Evolutionary conservation across 225 moss, liverwort and hornwort genomes (phyloP).

Genomic region (Marchantia paleacea): DNA sequence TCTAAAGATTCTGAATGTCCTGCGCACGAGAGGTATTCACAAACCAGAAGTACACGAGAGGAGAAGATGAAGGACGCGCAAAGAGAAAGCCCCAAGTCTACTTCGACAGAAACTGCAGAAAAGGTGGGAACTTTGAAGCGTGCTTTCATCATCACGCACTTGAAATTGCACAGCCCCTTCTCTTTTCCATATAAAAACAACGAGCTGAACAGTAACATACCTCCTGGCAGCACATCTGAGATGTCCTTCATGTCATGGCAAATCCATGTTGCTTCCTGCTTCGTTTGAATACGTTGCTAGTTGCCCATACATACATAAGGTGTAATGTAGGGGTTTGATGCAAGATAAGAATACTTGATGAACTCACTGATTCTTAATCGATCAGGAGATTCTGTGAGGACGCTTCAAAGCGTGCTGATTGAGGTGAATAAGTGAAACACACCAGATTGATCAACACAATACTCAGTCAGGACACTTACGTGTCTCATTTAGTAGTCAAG

Average conservation of each 20-base stretch:
- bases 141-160: background rate
- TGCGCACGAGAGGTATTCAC: background rate
- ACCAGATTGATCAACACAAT: background rate
- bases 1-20: background rate
- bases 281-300: background rate
- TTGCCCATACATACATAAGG: background rate
- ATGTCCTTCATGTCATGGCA: background rate
- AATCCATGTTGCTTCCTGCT: background rate
- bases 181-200: too few relatives aligned
- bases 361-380: background rate
- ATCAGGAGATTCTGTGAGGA: background rate
- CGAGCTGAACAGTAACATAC: background rate
- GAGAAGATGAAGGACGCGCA: slow-evolving; percentile 3
- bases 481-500: background rate
- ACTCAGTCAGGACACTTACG: background rate
- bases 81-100: slow-evolving; percentile 4
- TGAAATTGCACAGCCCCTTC: too few relatives aligned
- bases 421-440: background rate
- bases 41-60: background rate
- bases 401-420: background rate
- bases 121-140: background rate
- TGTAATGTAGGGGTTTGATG: background rate
- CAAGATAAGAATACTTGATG: background rate
- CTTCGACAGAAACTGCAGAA: background rate
- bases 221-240: background rate